Conservation (phyloP, 148 eudicot species). For the Limonium bicolor region DNA sequence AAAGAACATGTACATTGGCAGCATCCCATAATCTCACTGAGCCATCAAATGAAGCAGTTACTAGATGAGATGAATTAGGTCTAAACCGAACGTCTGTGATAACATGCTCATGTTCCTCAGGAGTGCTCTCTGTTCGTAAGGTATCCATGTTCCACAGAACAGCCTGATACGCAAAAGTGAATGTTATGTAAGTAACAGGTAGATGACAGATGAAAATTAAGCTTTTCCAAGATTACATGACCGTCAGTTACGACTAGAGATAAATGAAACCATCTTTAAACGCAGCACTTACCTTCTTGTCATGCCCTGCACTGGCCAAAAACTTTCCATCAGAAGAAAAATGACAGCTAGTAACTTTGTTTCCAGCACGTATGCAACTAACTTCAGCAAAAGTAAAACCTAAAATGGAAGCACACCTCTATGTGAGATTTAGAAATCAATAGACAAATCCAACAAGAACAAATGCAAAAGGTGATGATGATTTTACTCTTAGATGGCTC, state of each 20-base stretch:
- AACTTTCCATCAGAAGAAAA: constrained; percentile 88
- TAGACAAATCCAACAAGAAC: background rate
- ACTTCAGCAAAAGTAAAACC: constrained; percentile 83
- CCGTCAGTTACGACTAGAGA: too few species aligned
- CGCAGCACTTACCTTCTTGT: constrained; percentile 68
- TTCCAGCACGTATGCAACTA: constrained; percentile 54
- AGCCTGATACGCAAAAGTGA: constrained; percentile 34
- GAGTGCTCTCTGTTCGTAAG: constrained; percentile 56
- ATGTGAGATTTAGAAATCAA: background rate
- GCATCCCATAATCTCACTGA: constrained; percentile 94
- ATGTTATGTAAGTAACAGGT: too few species aligned
- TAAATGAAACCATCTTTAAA: too few species aligned
- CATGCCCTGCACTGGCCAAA: constrained; percentile 89
- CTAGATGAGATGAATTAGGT: constrained; percentile 76
- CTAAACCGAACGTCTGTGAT: constrained; percentile 81
- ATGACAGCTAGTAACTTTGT: constrained; percentile 78
- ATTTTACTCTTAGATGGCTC: constrained; percentile 69
- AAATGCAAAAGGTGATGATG: background rate
- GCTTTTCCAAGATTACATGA: too few species aligned
- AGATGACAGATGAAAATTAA: too few species aligned
- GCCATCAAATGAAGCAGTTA: constrained; percentile 78
- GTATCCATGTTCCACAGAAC: constrained; percentile 92
- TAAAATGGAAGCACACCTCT: constrained; percentile 15
- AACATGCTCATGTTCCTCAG: constrained; percentile 52
- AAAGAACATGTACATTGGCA: constrained; percentile 42